phyloP scores from a whole-genome alignment of 2,329 filamentous ascomycete species.

The Aspergillus sp. region DNA sequence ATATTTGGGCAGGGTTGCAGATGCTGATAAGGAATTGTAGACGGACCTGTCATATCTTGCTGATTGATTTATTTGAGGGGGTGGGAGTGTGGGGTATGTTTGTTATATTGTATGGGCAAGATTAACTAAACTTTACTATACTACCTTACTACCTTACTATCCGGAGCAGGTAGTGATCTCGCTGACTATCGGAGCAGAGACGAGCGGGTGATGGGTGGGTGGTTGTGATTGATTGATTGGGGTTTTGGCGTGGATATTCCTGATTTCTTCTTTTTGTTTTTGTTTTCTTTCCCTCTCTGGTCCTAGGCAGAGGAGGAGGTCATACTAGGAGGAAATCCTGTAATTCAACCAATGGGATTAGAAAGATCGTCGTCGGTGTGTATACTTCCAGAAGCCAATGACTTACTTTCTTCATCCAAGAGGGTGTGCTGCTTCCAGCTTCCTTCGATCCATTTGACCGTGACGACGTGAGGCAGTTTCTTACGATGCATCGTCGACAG shows the following conservation, averaged over 20 bases:
- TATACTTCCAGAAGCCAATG: background rate
- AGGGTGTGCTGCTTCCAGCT: constrained; percentile 78
- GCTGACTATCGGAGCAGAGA: no score
- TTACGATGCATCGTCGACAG: constrained; percentile 33
- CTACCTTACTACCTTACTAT: no score
- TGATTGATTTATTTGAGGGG: background rate
- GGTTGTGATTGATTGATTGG: background rate
- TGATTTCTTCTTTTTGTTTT: background rate
- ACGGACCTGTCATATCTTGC: background rate
- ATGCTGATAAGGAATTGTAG: constrained; percentile 1
- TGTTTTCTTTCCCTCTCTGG: background rate
- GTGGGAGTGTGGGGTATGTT: background rate
- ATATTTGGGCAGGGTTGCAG: constrained; percentile 9
- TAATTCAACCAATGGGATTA: background rate
- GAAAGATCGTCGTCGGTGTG: background rate
- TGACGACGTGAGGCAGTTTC: constrained; percentile 68
- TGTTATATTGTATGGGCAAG: no score
- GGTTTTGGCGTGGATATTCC: background rate
- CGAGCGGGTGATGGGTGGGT: background rate
- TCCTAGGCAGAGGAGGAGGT: background rate
- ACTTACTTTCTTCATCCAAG: constrained; percentile 70
- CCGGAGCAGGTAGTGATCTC: no score
- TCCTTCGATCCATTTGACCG: constrained; percentile 69
- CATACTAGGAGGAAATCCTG: background rate
- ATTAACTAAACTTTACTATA: no score